phyloP scores from a whole-genome alignment of 2,329 filamentous ascomycete species.

The Fonsecaea nubica region DNA sequence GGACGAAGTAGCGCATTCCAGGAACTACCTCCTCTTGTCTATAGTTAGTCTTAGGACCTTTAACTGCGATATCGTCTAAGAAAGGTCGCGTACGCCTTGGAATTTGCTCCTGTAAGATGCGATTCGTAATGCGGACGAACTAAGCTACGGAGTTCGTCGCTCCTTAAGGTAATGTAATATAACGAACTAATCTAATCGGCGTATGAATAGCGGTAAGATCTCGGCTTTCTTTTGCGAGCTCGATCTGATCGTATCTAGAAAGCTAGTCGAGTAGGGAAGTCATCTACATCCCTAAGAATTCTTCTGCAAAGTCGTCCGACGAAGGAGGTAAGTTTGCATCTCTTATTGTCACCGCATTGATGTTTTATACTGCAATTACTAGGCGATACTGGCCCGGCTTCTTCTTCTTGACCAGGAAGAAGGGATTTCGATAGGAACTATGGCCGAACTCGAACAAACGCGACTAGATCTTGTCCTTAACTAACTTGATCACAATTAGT shows the following conservation, averaged over 20 bases:
- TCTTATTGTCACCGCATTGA: neutral
- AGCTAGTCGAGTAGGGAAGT: conserved; percentile 2
- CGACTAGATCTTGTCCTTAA: neutral
- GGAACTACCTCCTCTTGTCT: neutral
- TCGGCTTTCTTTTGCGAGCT: neutral
- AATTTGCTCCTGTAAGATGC: neutral
- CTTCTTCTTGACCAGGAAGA: conserved; percentile 10
- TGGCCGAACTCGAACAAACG: neutral
- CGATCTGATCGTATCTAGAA: conserved; percentile 5
- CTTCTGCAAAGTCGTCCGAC: neutral
- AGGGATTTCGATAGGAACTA: neutral
- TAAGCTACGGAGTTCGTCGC: neutral
- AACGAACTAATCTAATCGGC: neutral
- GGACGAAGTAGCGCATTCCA: neutral
- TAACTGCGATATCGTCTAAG: neutral
- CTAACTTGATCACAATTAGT: neutral
- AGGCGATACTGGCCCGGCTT: neutral
- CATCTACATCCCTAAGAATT: conserved; percentile 1
- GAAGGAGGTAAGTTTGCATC: neutral
- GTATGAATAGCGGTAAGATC: conserved; percentile 4
- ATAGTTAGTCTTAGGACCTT: neutral
- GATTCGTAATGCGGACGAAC: neutral
- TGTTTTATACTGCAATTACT: conserved; percentile 3
- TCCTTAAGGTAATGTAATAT: neutral
- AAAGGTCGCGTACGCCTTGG: neutral